Base-by-base conservation (phyloP, 768 basidiomycete genomes). In the Boletus sensibilis region DNA sequence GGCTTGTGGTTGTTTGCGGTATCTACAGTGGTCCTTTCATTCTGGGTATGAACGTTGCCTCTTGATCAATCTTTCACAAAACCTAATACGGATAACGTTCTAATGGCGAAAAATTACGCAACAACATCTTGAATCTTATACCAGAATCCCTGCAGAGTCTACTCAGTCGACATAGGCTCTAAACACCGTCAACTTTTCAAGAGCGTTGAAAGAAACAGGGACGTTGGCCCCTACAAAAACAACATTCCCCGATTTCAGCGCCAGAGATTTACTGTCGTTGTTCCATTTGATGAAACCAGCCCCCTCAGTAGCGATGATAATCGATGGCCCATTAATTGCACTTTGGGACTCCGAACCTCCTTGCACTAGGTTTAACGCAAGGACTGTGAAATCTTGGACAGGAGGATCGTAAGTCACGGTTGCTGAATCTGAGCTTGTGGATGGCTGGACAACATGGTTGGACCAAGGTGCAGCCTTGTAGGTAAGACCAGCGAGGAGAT, bases 331-430 rank as follows among this genome's bases (percentile, higher is more conserved):
- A 0, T 82, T 80, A 11, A 98, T 69, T 9, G 79, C 72, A 12
- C 74, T 74, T 62, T 95, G 92, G 20, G 57, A 68, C 68, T 88
- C 86, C 20, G 66, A 67, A 57, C 72, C 74, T 8, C 76, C 78
- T 0, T 68, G 62, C 0, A 64, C 59, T 9, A 97, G 68, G 38
- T 75, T 75, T 8, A 86, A 76, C 31, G 82, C 80, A 16, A 95
- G 77, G 18, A 99, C 94, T 4, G 90, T 86, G 74, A 99, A 98
- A 70, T 98, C 97, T 34, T 86, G 86, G 63, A 95, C 88, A 0
- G 97, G 94, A 7, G 97, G 96, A 65, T 97, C 83, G 73, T 97
- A 98, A 20, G 92, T 74, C 21, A 76, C 75, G 6, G 81, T 68
- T n/a, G 55, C 39, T 18, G 77, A 70, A 27, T 67, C 56, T 11